Evolutionary conservation across 2,329 filamentous ascomycete species (phyloP), one percentile per base, ranked within the genome.

Genomic region (Cryphonectria carpinicola): DNA sequence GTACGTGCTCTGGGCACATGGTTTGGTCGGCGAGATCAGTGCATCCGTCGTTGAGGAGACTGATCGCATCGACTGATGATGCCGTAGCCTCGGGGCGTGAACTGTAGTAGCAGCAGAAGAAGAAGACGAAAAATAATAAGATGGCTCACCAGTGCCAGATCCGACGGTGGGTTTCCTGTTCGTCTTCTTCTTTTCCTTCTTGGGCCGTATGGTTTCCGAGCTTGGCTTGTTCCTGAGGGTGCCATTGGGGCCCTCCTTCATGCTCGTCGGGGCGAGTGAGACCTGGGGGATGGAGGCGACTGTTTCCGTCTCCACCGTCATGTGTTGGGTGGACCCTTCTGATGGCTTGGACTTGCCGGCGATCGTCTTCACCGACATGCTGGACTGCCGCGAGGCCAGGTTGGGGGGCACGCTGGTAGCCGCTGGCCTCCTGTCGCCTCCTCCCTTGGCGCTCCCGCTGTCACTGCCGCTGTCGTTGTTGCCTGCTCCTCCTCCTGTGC

Each of bases 261-360:
- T 89, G n/a, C 86, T 85, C 52, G 88, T 88, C 46, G 86, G 82
- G 8, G 91, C 90, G 39, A 97, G 85, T 13, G 92, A 89, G 39
- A 95, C 88, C 77, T 97, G 95, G 14, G 95, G 94, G 68, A 98
- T 92, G 3, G 95, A 97, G 60, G 90, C 92, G 52, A 99, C 96
- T 0, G 95, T 97, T 81, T 99, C 96, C 0, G 96, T 98, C 83
- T 99, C 96, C 19, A 98, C 95, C 13, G 94, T 98, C 94, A 99
- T 98, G 76, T 93, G 96, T 78, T 92, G 90, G 70, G 91, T 87
- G 49, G 93, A 92, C n/a, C 90, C 90, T 78, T 97, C 93, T 66
- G 86, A 83, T 39, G 88, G 84, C 78, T 95, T 93, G 46, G 88
- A 85, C 78, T 94, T 93, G 66, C 41, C 43, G 28, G 63, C 41